A percentile compares a stretch with the other conserved stretches of the same genome.
These are phyloP conservation scores for Penicillium salamii DNA, from an alignment of 495 filamentous ascomycete species.

Conservation along the genomic window DNA sequence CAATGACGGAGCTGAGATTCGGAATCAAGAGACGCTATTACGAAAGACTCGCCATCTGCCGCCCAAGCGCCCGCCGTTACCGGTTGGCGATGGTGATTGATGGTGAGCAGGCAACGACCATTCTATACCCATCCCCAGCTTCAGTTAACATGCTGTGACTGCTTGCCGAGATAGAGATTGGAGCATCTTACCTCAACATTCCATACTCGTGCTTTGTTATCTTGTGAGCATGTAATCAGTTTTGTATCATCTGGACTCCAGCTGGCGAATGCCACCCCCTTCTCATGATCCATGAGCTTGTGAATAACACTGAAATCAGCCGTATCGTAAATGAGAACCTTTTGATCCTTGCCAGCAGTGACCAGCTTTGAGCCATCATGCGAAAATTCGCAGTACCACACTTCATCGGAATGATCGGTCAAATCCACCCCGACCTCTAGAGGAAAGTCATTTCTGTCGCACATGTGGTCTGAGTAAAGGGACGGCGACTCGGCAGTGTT, in stretches of 20 bases:
- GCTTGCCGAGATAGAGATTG: background rate
- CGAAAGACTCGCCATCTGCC: constrained; percentile 70
- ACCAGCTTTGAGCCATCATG: constrained; percentile 83
- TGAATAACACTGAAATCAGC: constrained; percentile 63
- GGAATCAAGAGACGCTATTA: constrained; percentile 76
- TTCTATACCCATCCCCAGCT: constrained; percentile 49
- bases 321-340: constrained; percentile 81
- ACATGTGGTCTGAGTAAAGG: constrained; percentile 84
- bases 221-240: constrained; percentile 76
- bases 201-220: constrained; percentile 76
- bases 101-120: constrained; percentile 59
- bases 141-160: constrained; percentile 10
- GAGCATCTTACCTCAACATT: constrained; percentile 59
- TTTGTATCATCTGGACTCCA: constrained; percentile 93
- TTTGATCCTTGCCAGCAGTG: constrained; percentile 71
- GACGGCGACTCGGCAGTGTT: constrained; percentile 76
- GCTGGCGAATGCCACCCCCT: constrained; percentile 68
- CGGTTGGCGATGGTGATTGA: constrained; percentile 70
- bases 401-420: constrained; percentile 74
- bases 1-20: constrained; percentile 65
- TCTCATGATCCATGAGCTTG: constrained; percentile 59
- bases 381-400: constrained; percentile 89
- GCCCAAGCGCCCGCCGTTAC: constrained; percentile 88
- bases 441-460: constrained; percentile 78
- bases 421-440: constrained; percentile 62